These are phyloP conservation scores for Calycina herbarum DNA, from an alignment of 2,329 filamentous ascomycete genomes.

Conservation along the genomic window DNA sequence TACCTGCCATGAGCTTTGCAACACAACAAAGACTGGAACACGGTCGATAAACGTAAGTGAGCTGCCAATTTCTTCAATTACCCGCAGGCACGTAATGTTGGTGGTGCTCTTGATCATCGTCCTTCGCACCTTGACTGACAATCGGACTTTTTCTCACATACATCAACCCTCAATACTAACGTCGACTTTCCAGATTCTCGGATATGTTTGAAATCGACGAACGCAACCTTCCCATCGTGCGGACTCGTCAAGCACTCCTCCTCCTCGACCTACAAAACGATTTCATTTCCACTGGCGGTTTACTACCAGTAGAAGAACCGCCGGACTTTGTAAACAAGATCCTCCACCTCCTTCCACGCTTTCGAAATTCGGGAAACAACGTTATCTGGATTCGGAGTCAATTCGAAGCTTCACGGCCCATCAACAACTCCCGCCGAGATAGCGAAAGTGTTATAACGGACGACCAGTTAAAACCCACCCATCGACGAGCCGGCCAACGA, in stretches of 20 bases:
- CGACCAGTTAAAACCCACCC: slow-evolving; percentile 23
- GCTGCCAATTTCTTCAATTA: slow-evolving; percentile 1
- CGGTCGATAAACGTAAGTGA: slow-evolving; percentile 18
- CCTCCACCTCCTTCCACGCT: slow-evolving; percentile 64
- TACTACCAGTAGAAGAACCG: slow-evolving; percentile 64
- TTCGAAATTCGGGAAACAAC: slow-evolving; percentile 65
- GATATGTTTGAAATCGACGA: slow-evolving; percentile 58
- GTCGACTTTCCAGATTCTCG: slow-evolving; percentile 21
- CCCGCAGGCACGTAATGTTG: background rate
- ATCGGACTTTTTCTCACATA: background rate
- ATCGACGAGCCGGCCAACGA: slow-evolving; percentile 14
- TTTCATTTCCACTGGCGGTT: slow-evolving; percentile 69
- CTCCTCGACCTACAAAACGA: slow-evolving; percentile 90
- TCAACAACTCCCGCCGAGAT: slow-evolving; percentile 46
- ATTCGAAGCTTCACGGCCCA: slow-evolving; percentile 62
- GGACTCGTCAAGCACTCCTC: slow-evolving; percentile 69
- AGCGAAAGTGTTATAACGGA: slow-evolving; percentile 38
- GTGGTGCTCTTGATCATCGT: background rate
- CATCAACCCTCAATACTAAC: slow-evolving; percentile 15
- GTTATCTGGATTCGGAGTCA: slow-evolving; percentile 85
- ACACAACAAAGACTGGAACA: slow-evolving; percentile 11
- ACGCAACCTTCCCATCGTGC: slow-evolving; percentile 55
- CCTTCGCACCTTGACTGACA: background rate
- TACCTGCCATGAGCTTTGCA: slow-evolving; percentile 19
- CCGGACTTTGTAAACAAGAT: slow-evolving; percentile 68